Evolutionary conservation across 805 yeast species (phyloP), one percentile per base, ranked within the genome.

Genomic region (Blastobotrys muscicola): DNA sequence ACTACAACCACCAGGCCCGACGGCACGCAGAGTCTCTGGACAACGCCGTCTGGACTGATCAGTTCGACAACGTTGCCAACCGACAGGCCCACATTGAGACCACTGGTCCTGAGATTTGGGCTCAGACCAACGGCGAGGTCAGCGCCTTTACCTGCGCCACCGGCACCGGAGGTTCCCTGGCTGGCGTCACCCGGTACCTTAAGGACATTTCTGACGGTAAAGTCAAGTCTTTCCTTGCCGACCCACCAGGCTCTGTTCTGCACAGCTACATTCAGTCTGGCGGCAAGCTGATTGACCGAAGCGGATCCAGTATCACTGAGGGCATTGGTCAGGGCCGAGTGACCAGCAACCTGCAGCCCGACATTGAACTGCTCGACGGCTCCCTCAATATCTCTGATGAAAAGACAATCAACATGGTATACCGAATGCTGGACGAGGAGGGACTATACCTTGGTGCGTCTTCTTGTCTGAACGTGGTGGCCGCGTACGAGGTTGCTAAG

Each of bases 291-390:
- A 64, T 81, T 45, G 85, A 77, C 36, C 75, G 87, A 55, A 71
- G 74, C 1, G 97, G 97, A 29, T 76, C 85, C 2, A 82, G 94
- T 0, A 86, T 89, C 62, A 89, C 96, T 26, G 97, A 89, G 66
- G 97, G 97, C 29, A 86, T 89, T 65, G 97, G 97, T 26, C 97
- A 89, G 65, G 95, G 95, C 38, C 74, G 97, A 55, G 82, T 89
- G 55, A 89, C 96, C 4, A 82, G 75, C 50, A 89, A 89, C 62
- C 71, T 89, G 62, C 70, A 69, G 12, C 82, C 77, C 36, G 95
- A 85, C 49, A 66, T 86, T 26, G 80, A 71, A 7, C 61, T 80
- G 29, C 70, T 85, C 32, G 96, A 89, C 58, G 94, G 81, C 53
- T 94, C 96, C 1, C 63, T 84, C 39, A 72, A 75, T 51, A 76